Evolutionary conservation across 331 rosid species (phyloP), one percentile per base, ranked within the genome.

Genomic region (Arachis monticola): DNA sequence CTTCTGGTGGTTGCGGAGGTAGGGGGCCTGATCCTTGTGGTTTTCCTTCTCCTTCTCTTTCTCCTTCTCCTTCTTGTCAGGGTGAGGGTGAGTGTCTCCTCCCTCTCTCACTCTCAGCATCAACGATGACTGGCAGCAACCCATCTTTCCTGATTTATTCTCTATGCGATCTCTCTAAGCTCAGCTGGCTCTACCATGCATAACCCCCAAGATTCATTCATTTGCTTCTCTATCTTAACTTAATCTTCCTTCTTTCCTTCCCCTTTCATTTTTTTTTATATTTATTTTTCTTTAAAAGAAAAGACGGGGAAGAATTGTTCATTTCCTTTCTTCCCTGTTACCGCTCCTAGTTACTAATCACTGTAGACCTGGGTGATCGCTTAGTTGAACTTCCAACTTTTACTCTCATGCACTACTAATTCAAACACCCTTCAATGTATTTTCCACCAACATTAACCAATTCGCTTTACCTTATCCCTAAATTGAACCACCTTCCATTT

Each of bases 111-210:
- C 74, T 53, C 72, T 32, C 51, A 32, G 47, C 53, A 69, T 48
- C 60, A 83, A 79, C 69, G 78, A 83, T 13, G 98, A 93, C 60
- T 51, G 77, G 83, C 96, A 91, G 74, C 96, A 87, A 81, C 99
- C 97, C 99, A 91, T 91, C 78, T 47, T 67, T 42, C 8, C 8
- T 45, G 8, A 52, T 11, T 52, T 52, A 4, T 11, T 52, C 27
- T n/a, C 22, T 52, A 11, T 38, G 41, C 41, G 41, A 38, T 48
- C 53, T 48, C 53, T 48, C 48, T 45, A 1, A 38, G 1, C 48
- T 45, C 48, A 6, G 30, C 30, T 27, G 30, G 30, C 47, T 74
- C 67, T 67, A 38, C 41, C 41, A 38, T 38, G 41, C 41, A 27
- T 27, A 27, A 27, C 30, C 30, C 30, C 30, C 30, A 1, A 38